phyloP scores from a whole-genome alignment of 1,139 yeast species.

The Saccharomyces hybrid region DNA sequence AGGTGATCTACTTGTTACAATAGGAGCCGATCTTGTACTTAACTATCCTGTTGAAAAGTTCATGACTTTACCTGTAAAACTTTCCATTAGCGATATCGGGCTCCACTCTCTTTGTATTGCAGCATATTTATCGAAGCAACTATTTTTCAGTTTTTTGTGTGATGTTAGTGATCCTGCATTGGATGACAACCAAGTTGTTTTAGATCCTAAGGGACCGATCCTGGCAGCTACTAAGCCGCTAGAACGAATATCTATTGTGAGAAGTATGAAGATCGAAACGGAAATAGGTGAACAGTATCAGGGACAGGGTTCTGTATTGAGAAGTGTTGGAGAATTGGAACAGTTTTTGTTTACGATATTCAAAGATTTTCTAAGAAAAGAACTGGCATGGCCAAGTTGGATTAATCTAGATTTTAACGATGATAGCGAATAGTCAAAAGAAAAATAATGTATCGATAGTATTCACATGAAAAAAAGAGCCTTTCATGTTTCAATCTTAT shows the following conservation, averaged over 20 bases:
- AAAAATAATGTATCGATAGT: not conserved
- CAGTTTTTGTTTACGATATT: constrained; percentile 73
- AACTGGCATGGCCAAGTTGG: constrained; percentile 98
- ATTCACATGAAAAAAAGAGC: not conserved
- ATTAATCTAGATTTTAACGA: constrained; percentile 61
- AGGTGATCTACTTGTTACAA: constrained; percentile 68
- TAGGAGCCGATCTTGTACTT: constrained; percentile 68
- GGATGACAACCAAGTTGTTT: constrained; percentile 31
- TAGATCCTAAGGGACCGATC: constrained; percentile 36
- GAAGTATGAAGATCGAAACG: constrained; percentile 76
- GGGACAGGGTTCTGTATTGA: constrained; percentile 38
- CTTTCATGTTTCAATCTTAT: not conserved
- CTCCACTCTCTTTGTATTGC: constrained; percentile 74
- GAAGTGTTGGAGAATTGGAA: constrained; percentile 92
- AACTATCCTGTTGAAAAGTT: constrained; percentile 88
- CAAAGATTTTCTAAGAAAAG: constrained; percentile 66
- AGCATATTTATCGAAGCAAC: constrained; percentile 47
- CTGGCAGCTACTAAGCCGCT: constrained; percentile 24
- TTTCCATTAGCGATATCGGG: constrained; percentile 66
- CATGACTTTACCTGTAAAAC: constrained; percentile 74
- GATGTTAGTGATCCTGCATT: constrained; percentile 36
- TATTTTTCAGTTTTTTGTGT: constrained; percentile 41
- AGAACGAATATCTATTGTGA: constrained; percentile 72
- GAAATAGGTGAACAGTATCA: constrained; percentile 66
- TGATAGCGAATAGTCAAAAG: constrained; percentile 10